These are phyloP conservation scores for Cichorium intybus DNA, from an alignment of 140 eudicot genomes.

Conservation along the genomic window DNA sequence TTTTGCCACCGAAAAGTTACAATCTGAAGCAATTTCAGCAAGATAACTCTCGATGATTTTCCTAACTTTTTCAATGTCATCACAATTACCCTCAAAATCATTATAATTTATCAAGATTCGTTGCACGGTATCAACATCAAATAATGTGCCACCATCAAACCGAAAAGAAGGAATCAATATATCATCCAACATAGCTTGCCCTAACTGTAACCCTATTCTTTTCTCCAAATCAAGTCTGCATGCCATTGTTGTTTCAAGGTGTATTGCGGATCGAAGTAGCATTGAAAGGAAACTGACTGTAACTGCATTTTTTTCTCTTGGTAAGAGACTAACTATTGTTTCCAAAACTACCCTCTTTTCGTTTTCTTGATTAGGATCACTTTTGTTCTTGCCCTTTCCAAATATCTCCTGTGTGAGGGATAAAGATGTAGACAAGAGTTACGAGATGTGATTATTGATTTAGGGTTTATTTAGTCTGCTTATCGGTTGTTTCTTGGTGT, in stretches of 20 bases:
- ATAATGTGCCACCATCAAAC: constrained; percentile 60
- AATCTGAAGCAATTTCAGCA: constrained; percentile 77
- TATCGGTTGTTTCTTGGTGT: neutral
- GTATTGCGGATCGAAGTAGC: constrained; percentile 71
- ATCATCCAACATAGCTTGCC: constrained; percentile 75
- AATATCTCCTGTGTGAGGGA: constrained; percentile 46
- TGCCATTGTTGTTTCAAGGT: constrained; percentile 76
- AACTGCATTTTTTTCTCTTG: constrained; percentile 61
- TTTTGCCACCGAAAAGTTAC: constrained; percentile 47
- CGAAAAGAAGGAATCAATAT: constrained; percentile 71
- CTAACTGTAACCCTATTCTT: constrained; percentile 68
- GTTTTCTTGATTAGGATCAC: constrained; percentile 53
- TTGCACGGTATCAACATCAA: constrained; percentile 77
- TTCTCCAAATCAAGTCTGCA: constrained; percentile 87
- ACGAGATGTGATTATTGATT: too few species aligned
- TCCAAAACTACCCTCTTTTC: constrained; percentile 73
- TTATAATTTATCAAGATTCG: constrained; percentile 48
- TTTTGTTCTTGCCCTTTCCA: constrained; percentile 60
- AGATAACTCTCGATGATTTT: constrained; percentile 76
- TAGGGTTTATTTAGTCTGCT: too few species aligned
- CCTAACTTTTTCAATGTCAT: constrained; percentile 51
- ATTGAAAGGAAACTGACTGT: constrained; percentile 73
- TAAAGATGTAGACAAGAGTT: neutral
- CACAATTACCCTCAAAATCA: constrained; percentile 33
- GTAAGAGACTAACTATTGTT: constrained; percentile 78